Evolutionary conservation across 306 rosid genomes (phyloP), one percentile per base, ranked within the genome.

Genomic region (Argentina anserina): DNA sequence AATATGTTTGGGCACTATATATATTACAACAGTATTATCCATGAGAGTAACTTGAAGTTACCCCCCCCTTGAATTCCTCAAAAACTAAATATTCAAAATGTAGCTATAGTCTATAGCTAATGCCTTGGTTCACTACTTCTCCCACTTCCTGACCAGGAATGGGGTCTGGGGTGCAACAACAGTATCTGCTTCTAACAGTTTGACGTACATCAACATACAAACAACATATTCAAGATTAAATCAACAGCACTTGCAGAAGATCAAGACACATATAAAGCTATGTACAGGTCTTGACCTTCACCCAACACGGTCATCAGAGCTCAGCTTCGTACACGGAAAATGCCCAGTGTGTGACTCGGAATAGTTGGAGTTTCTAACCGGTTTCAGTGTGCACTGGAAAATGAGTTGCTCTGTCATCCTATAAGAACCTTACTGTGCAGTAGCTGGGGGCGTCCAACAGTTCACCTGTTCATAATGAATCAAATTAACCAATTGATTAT

Each of bases 401-500:
- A 47, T 33, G 70, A 33, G 63, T 14, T n/a, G 50, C 70, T 47
- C 40, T 61, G 67, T 45, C 72, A 47, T 65, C 73, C 46, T 45
- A 79, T n/a, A 26, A 72, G 75, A 61, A 31, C 49, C 71, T 53
- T 58, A 43, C 15, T 67, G 39, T 68, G 74, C 78, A 43, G 56
- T 31, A 41, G 81, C 70, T 68, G 73, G 76, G 43, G 67, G 73
- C 40, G 68, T 56, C 56, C 20, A 55, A 69, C 77, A 49, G 45
- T 84, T 73, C 80, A 63, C 79, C 87, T 85, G 83, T 71, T 55
- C 42, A 34, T 82, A 66, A 74, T 65, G 64, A 17, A 74, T 73
- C 45, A 60, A 21, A 50, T 40, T 39, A 41, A 65, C 15, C 70
- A 41, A 79, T 42, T 29, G 42, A 72, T 50, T 39, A 53, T 5